Conservation (phyloP, 805 yeast species). For the Tetrapisispora phaffii region DNA sequence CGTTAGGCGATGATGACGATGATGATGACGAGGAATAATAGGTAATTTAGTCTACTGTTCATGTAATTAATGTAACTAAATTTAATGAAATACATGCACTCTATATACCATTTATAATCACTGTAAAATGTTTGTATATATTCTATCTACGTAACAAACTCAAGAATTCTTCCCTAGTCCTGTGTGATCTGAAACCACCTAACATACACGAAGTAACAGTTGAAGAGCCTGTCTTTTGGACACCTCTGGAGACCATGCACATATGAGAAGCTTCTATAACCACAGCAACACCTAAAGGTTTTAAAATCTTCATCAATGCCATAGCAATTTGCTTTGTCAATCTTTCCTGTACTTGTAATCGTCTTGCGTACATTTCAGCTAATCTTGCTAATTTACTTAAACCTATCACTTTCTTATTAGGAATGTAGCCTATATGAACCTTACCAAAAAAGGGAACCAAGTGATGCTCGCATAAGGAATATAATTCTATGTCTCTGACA, state of each 20-base stretch:
- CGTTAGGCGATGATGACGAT: conserved; percentile 1
- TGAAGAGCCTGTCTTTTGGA: conserved; percentile 87
- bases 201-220: conserved; percentile 96
- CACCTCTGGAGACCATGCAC: conserved; percentile 99
- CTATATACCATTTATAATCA: not conserved
- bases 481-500: conserved; percentile 86
- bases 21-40: not conserved
- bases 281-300: conserved; percentile 96
- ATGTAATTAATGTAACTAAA: not conserved
- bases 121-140: not conserved
- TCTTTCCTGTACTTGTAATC: conserved; percentile 96
- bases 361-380: conserved; percentile 93
- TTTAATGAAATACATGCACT: not conserved
- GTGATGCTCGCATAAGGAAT: conserved; percentile 94
- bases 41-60: not conserved
- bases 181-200: conserved; percentile 91
- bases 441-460: conserved; percentile 95
- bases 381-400: conserved; percentile 85
- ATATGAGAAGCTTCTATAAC: conserved; percentile 96
- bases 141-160: conserved; percentile 58
- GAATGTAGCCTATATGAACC: conserved; percentile 96
- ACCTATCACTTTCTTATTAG: conserved; percentile 87
- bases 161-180: conserved; percentile 92
- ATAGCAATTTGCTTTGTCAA: conserved; percentile 94
- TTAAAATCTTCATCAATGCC: conserved; percentile 82